phyloP scores from a whole-genome alignment of 2,329 filamentous ascomycete species.

The Verticillium alfalfae region DNA sequence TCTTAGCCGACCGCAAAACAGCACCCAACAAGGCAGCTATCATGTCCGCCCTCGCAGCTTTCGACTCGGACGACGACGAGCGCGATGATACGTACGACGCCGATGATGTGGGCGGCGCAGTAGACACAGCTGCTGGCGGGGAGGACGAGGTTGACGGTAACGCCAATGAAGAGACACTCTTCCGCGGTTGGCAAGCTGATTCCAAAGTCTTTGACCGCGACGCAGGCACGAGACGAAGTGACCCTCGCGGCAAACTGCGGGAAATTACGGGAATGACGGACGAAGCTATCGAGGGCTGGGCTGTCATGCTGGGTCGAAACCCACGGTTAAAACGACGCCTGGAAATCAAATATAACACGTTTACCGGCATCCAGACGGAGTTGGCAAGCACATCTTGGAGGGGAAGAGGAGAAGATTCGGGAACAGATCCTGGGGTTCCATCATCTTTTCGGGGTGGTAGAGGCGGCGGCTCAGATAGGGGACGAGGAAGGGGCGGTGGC shows the following conservation, averaged over 20 bases:
- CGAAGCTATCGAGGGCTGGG: conserved; percentile 92
- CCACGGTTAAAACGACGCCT: conserved; percentile 62
- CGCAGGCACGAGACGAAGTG: conserved; percentile 60
- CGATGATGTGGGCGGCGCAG: conserved; percentile 83
- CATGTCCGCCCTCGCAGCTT: conserved; percentile 77
- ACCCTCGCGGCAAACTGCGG: conserved; percentile 58
- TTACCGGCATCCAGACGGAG: conserved; percentile 60
- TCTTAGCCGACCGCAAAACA: conserved; percentile 59
- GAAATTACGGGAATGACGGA: conserved; percentile 84
- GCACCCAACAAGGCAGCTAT: conserved; percentile 80
- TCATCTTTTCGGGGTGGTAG: conserved; percentile 32
- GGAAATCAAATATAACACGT: conserved; percentile 64
- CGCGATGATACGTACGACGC: conserved; percentile 94
- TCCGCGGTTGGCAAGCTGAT: conserved; percentile 62
- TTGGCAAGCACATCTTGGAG: conserved; percentile 63
- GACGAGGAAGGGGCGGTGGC: conserved; percentile 35
- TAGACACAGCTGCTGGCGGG: conserved; percentile 63
- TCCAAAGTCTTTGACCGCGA: conserved; percentile 67
- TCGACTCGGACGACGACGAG: conserved; percentile 94
- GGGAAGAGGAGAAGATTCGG: conserved; percentile 51
- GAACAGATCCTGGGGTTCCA: conserved; percentile 40
- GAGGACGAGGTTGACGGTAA: conserved; percentile 44
- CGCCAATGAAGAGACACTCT: conserved; percentile 65
- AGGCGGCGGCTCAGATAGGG: conserved; percentile 37
- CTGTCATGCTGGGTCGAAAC: conserved; percentile 74